Evolutionary conservation across 2,329 filamentous ascomycete genomes (phyloP).

Genomic region (Pseudocercospora musae): DNA sequence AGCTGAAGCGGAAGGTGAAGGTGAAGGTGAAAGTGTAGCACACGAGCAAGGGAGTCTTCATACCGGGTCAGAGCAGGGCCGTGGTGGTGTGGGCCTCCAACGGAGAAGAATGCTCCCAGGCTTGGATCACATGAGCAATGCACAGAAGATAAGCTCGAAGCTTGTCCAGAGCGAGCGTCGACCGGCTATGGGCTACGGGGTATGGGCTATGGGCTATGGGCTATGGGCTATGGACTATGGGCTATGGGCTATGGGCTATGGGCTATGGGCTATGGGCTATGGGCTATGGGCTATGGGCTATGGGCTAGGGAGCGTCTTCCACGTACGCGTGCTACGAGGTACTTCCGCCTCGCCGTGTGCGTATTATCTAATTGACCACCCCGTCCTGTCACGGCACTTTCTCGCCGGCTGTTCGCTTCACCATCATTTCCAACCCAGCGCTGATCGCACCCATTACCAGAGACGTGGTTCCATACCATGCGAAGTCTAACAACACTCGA

Average conservation of each 20-base stretch:
- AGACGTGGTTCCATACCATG: not conserved
- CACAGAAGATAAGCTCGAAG: not conserved
- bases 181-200: not conserved
- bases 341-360: not conserved
- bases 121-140: conserved; percentile 2
- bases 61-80: conserved; percentile 5
- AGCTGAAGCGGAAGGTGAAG: no score
- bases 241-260: no score
- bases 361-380: not conserved
- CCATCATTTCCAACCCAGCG: not conserved
- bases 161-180: not conserved
- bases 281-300: no score
- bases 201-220: no score
- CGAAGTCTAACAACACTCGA: not conserved
- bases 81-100: not conserved
- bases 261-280: no score
- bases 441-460: not conserved
- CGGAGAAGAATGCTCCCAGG: not conserved
- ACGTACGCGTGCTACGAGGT: no score
- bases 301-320: no score
- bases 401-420: not conserved
- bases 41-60: conserved; percentile 2
- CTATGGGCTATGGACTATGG: no score
- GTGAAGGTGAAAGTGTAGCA: not conserved
- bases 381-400: not conserved